These are phyloP conservation scores for Hyaloperonospora brassicae DNA, from an alignment of 352 stramenopile genomes.

Conservation along the genomic window DNA sequence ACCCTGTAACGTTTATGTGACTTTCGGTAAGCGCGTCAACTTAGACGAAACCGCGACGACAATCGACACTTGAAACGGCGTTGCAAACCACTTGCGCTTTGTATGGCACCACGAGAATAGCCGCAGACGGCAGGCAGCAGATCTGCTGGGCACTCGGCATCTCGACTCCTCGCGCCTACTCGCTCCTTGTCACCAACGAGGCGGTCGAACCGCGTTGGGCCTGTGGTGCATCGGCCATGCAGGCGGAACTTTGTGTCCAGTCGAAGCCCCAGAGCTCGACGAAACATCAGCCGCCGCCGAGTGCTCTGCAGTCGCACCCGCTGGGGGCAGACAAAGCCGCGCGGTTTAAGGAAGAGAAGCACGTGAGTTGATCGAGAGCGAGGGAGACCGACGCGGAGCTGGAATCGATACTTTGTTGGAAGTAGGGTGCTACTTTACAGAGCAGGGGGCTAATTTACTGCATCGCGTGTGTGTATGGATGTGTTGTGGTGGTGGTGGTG, in stretches of 20 bases:
- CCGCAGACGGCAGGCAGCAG: neutral
- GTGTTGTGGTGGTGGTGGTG: no score
- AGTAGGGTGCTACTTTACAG: no score
- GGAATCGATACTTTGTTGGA: neutral
- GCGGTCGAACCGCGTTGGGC: no score
- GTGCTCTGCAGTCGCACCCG: neutral
- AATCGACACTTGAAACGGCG: slow-evolving; percentile 23
- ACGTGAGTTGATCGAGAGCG: slow-evolving; percentile 19
- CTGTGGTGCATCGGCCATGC: no score
- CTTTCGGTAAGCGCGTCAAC: slow-evolving; percentile 6
- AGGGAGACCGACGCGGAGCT: neutral
- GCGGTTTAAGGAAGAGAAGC: slow-evolving; percentile 52
- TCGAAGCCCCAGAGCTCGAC: slow-evolving; percentile 1
- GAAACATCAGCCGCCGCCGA: neutral
- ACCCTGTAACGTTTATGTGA: neutral
- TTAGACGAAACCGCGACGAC: slow-evolving; percentile 1
- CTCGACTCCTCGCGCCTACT: neutral
- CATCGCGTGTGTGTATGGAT: no score
- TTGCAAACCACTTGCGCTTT: slow-evolving; percentile 3
- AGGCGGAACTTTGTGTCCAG: no score
- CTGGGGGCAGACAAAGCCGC: slow-evolving; percentile 11
- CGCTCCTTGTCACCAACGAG: neutral
- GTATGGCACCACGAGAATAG: slow-evolving; percentile 5
- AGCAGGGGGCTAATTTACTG: no score
- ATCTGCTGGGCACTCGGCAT: neutral